A percentile compares a stretch with the other conserved stretches of the same genome.
These are phyloP conservation scores for Paecilomyces variotii DNA, from an alignment of 2,329 filamentous ascomycete genomes.

Conservation along the genomic window DNA sequence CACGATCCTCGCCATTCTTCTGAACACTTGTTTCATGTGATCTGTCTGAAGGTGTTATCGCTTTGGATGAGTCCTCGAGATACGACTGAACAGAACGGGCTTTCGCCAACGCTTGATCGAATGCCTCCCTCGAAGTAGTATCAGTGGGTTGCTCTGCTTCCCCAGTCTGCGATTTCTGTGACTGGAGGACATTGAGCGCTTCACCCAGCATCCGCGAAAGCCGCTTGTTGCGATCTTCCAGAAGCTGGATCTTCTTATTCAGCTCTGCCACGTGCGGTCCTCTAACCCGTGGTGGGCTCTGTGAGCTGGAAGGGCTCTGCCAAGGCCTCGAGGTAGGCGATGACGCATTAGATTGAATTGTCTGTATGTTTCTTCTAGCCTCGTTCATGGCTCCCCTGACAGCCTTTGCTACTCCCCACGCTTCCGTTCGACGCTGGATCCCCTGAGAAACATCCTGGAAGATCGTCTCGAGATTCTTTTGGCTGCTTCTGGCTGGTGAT, in stretches of 20 bases:
- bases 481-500: conserved; percentile 30
- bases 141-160: conserved; percentile 16
- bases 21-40: not conserved
- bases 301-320: conserved; percentile 8
- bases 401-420: conserved; percentile 42
- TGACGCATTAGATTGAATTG: conserved; percentile 32
- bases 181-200: conserved; percentile 33
- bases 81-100: conserved; percentile 37
- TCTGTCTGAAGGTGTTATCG: conserved; percentile 12
- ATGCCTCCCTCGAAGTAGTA: conserved; percentile 17
- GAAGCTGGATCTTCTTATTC: conserved; percentile 22
- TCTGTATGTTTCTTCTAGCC: conserved; percentile 40
- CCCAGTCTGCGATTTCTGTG: conserved; percentile 25
- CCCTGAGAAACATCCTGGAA: conserved; percentile 43
- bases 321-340: conserved; percentile 17
- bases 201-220: conserved; percentile 35
- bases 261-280: conserved; percentile 15
- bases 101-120: conserved; percentile 31
- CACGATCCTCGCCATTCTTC: not conserved
- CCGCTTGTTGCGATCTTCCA: conserved; percentile 33
- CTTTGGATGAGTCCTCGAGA: conserved; percentile 32
- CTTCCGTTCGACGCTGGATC: conserved; percentile 40
- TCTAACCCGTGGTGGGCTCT: conserved; percentile 7
- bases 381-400: conserved; percentile 41
- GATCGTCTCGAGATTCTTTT: conserved; percentile 36